Conservation (phyloP, 208 protist species). For the Naegleria gruberi region DNA sequence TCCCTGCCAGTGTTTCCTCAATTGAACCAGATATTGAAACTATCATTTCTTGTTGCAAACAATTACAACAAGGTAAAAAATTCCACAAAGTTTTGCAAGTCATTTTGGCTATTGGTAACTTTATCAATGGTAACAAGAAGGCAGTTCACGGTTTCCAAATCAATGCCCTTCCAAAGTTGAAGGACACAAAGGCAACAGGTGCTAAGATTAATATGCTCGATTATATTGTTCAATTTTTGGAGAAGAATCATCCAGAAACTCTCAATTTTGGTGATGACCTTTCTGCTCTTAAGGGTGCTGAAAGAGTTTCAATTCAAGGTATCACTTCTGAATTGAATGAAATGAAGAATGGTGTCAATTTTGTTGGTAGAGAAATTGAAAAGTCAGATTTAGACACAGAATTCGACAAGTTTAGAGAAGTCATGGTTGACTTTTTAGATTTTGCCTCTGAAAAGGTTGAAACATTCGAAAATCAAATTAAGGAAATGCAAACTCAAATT, state of each 20-base stretch:
- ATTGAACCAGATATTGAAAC: not conserved
- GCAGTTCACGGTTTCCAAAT: not conserved
- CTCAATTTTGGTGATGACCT: not conserved
- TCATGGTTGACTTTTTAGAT: not conserved
- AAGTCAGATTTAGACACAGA: not conserved
- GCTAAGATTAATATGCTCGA: not conserved
- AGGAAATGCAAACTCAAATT: not conserved
- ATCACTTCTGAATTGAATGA: not conserved
- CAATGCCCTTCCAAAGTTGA: not conserved
- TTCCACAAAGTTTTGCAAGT: not conserved
- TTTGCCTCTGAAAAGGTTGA: not conserved
- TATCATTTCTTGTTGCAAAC: not conserved
- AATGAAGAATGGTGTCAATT: not conserved
- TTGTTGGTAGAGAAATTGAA: not conserved
- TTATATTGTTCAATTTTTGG: conserved; percentile 1
- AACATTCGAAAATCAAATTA: not conserved
- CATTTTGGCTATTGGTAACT: conserved; percentile 6
- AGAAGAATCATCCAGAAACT: not conserved
- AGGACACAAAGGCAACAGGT: not conserved
- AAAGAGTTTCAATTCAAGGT: not conserved
- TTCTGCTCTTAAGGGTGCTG: not conserved
- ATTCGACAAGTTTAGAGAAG: not conserved
- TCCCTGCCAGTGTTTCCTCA: not conserved
- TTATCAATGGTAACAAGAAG: not conserved
- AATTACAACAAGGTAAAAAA: not conserved